Conservation (phyloP, 2,329 filamentous ascomycete species). For the Arthroderma sp. region DNA sequence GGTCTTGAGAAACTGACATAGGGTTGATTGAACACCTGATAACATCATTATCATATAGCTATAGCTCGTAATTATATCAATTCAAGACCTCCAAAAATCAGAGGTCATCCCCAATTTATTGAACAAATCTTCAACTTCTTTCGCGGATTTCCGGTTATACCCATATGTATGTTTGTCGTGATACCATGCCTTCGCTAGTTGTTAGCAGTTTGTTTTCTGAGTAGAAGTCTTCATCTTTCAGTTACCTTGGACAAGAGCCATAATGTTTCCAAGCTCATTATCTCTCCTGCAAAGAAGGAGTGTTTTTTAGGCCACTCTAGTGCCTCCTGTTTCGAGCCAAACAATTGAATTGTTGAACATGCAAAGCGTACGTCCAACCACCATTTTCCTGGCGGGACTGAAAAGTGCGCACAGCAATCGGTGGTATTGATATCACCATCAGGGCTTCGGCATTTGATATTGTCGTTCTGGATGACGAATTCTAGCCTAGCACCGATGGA, state of each 20-base stretch:
- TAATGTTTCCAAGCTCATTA: constrained; percentile 1
- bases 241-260: constrained; percentile 2
- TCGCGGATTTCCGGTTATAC: not conserved
- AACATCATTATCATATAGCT: too few species aligned
- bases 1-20: too few species aligned
- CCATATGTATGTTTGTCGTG: constrained; percentile 4
- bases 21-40: too few species aligned
- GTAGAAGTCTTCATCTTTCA: too few species aligned
- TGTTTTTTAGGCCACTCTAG: constrained; percentile 3
- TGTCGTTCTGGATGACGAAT: not conserved
- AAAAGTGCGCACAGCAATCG: constrained; percentile 1
- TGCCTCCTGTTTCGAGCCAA: constrained; percentile 1
- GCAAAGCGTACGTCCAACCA: constrained; percentile 3
- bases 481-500: not conserved
- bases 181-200: constrained; percentile 1
- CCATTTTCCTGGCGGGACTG: constrained; percentile 1
- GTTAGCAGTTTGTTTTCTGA: not conserved
- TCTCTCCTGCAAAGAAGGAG: not conserved
- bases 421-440: not conserved
- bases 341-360: constrained; percentile 3
- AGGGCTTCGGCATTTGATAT: constrained; percentile 1
- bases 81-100: constrained; percentile 2
- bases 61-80: too few species aligned
- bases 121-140: not conserved
- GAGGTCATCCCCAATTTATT: not conserved